Evolutionary conservation across 345 rosid genomes (phyloP).

Genomic region (Clausena lansium): DNA sequence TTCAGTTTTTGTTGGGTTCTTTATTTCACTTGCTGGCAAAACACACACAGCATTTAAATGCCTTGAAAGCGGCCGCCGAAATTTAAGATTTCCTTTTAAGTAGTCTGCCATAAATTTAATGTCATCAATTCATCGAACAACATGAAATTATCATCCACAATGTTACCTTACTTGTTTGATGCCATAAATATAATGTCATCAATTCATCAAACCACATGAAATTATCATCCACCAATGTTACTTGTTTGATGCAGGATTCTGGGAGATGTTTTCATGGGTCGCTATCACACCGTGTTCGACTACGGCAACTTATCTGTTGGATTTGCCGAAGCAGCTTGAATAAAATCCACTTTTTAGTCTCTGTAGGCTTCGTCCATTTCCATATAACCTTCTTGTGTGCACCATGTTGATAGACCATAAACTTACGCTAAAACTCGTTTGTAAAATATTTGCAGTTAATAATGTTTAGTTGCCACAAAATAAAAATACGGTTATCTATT

Average conservation of each 20-base stretch:
- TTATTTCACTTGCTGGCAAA: neutral
- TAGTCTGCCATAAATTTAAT: neutral
- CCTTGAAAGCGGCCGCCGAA: neutral
- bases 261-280: constrained; percentile 95
- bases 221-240: neutral
- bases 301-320: constrained; percentile 74
- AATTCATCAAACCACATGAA: neutral
- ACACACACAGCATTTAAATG: neutral
- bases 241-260: constrained; percentile 61
- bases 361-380: neutral
- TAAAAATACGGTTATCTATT: too few species aligned
- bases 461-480: too few species aligned
- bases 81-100: neutral
- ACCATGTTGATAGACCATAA: too few species aligned
- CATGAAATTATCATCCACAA: neutral
- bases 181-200: neutral
- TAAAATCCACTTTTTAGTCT: neutral
- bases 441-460: neutral
- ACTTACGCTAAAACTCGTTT: neutral
- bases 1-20: neutral
- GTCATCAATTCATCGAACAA: neutral
- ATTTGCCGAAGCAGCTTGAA: constrained; percentile 83
- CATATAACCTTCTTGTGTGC: neutral
- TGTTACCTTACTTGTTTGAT: constrained; percentile 7
- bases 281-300: constrained; percentile 68